Evolutionary conservation across 2,329 filamentous ascomycete genomes (phyloP).

Genomic region (Aureobasidium sp.): DNA sequence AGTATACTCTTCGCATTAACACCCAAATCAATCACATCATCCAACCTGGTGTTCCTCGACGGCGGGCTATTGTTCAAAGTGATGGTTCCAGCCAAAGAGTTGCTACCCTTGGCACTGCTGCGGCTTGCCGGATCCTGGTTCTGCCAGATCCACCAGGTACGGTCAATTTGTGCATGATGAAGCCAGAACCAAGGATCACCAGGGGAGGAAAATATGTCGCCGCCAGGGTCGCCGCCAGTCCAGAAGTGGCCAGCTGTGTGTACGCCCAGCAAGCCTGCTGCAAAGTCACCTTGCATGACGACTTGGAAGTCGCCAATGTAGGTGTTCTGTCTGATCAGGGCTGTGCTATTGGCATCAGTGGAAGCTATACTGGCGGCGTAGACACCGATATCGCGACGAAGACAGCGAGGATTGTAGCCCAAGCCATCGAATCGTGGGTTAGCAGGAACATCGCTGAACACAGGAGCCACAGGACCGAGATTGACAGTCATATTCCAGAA

Average conservation of each 20-base stretch:
- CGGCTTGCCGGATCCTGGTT: constrained; percentile 34
- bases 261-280: constrained; percentile 25
- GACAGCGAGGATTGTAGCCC: constrained; percentile 30
- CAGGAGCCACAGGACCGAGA: constrained; percentile 43
- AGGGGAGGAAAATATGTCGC: constrained; percentile 40
- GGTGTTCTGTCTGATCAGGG: constrained; percentile 20
- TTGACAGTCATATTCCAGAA: constrained; percentile 42
- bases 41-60: constrained; percentile 37
- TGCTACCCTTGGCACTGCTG: constrained; percentile 16
- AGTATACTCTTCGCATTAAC: constrained; percentile 29
- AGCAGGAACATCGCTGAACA: constrained; percentile 24
- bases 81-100: constrained; percentile 35
- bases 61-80: constrained; percentile 39
- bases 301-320: constrained; percentile 22
- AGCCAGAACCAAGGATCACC: constrained; percentile 43
- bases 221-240: constrained; percentile 37
- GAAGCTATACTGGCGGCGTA: constrained; percentile 16
- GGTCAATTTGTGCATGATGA: constrained; percentile 44
- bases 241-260: constrained; percentile 44
- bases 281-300: constrained; percentile 23
- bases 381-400: constrained; percentile 32
- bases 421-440: constrained; percentile 28
- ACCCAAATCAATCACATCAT: constrained; percentile 36
- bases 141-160: constrained; percentile 47
- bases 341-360: constrained; percentile 18